Conservation (phyloP, 345 rosid species). For the Aquilaria malaccensis region DNA sequence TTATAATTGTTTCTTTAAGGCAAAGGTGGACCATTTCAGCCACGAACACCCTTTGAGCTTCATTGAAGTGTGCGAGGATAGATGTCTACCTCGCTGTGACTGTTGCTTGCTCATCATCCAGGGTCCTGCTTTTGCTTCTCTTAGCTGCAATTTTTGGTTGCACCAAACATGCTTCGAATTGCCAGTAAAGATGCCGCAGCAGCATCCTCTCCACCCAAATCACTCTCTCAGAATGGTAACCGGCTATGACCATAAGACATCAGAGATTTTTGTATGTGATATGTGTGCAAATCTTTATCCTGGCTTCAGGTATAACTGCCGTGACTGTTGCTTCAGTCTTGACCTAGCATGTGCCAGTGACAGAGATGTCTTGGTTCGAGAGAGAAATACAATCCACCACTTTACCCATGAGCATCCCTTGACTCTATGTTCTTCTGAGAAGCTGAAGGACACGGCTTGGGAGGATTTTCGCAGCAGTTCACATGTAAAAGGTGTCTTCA, state of each 20-base stretch:
- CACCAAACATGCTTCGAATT: neutral
- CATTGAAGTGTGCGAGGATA: too few species aligned
- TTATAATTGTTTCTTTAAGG: too few species aligned
- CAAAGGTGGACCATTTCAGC: too few species aligned
- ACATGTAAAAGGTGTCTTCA: neutral
- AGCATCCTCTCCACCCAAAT: neutral
- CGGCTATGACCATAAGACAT: neutral
- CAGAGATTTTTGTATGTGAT: neutral
- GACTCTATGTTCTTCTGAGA: neutral
- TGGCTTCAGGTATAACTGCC: neutral
- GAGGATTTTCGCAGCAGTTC: neutral
- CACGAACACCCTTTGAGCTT: too few species aligned
- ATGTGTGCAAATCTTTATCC: neutral
- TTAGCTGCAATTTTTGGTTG: neutral
- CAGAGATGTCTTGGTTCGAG: too few species aligned
- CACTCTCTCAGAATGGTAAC: neutral
- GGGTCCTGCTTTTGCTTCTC: neutral
- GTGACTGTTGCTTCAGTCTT: neutral
- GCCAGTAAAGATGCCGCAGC: neutral
- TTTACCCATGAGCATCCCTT: neutral
- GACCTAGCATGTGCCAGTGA: neutral
- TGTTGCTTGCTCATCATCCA: too few species aligned
- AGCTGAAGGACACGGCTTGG: too few species aligned
- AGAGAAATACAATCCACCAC: neutral
- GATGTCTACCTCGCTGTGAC: too few species aligned